A percentile compares a stretch with the other conserved stretches of the same genome.
Conservation (phyloP, 371 early-diverging fungal genomes). For the Polyrhizophydium stewartii region DNA sequence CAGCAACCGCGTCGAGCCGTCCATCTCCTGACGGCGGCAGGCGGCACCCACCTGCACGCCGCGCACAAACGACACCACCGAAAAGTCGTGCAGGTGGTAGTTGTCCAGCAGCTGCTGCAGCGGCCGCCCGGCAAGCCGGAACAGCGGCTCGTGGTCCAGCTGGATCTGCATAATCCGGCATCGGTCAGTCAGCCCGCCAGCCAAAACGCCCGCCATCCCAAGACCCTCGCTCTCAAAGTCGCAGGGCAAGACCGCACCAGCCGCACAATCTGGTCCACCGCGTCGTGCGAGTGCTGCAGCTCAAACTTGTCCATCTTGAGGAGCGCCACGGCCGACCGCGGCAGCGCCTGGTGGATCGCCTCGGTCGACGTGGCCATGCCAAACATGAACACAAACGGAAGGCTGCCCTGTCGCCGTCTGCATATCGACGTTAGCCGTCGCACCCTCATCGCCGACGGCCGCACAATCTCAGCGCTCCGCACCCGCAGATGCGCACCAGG, state of each 20-base stretch:
- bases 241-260: slow-evolving; percentile 29
- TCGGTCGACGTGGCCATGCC: slow-evolving; percentile 85
- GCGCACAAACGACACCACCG: slow-evolving; percentile 64
- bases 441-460: no score
- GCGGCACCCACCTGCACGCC: slow-evolving; percentile 70
- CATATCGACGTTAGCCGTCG: no score
- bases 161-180: slow-evolving; percentile 47
- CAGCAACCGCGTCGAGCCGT: slow-evolving; percentile 1
- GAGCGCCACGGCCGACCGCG: slow-evolving; percentile 61
- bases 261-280: slow-evolving; percentile 71
- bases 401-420: slow-evolving; percentile 17
- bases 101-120: slow-evolving; percentile 73
- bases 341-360: slow-evolving; percentile 71
- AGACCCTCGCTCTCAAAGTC: no score
- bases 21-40: no score
- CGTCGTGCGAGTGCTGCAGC: slow-evolving; percentile 69
- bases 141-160: slow-evolving; percentile 40
- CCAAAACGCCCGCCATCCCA: no score
- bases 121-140: slow-evolving; percentile 65
- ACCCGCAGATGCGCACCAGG: slow-evolving; percentile 72
- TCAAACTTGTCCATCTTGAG: slow-evolving; percentile 75
- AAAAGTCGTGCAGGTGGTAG: slow-evolving; percentile 73
- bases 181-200: background rate
- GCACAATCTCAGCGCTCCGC: background rate
- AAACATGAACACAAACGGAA: slow-evolving; percentile 79